Conservation (phyloP, 352 stramenopile species). For the Globisporangium splendens region DNA sequence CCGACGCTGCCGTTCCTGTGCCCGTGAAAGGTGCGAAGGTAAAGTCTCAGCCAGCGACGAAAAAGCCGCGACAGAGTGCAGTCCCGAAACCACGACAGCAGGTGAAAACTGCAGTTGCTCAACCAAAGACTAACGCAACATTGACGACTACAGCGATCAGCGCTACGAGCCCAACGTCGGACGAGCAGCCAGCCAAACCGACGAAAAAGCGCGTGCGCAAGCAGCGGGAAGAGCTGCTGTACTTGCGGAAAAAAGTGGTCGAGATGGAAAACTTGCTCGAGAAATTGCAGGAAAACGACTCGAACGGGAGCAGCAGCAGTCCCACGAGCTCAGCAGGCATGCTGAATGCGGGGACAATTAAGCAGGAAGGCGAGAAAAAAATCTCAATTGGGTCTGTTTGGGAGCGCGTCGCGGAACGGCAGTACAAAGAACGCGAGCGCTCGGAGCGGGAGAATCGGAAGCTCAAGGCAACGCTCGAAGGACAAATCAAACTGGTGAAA, state of each 20-base stretch:
- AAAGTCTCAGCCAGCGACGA: too few relatives aligned
- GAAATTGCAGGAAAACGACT: neutral
- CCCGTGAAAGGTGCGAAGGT: too few relatives aligned
- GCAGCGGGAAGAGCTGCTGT: conserved; percentile 10
- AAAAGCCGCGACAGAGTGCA: too few relatives aligned
- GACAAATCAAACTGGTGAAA: conserved; percentile 27
- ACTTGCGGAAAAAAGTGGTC: conserved; percentile 9
- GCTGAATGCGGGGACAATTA: too few relatives aligned
- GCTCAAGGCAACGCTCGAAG: conserved; percentile 24
- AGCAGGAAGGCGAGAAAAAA: too few relatives aligned
- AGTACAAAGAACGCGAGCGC: conserved; percentile 20
- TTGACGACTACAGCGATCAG: too few relatives aligned
- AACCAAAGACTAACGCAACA: too few relatives aligned
- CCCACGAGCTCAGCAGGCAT: neutral
- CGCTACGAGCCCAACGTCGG: neutral
- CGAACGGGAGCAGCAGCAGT: neutral
- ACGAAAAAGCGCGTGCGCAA: conserved; percentile 14
- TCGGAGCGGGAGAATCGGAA: conserved; percentile 29
- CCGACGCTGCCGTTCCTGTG: too few relatives aligned
- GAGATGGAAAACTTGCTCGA: conserved; percentile 12
- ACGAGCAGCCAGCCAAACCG: neutral
- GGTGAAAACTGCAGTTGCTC: too few relatives aligned
- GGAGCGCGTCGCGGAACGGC: conserved; percentile 25
- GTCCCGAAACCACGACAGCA: too few relatives aligned
- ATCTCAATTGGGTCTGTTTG: conserved; percentile 12